Evolutionary conservation across 108 stramenopile genomes (phyloP).

Genomic region (Fistulifera pelliculosa): DNA sequence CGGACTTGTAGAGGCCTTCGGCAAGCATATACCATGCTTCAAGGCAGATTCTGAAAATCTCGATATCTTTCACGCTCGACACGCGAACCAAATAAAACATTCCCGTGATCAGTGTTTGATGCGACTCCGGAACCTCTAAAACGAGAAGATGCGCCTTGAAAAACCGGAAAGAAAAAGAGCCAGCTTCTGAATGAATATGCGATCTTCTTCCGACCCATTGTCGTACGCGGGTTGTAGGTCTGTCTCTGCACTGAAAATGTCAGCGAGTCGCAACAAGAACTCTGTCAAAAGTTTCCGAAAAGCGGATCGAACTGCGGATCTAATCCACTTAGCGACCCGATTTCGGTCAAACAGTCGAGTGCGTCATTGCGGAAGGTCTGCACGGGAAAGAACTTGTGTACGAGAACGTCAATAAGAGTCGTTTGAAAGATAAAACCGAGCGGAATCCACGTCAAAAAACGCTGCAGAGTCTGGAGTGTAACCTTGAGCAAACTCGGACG

Average conservation of each 20-base stretch:
- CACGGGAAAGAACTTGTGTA: slow-evolving; percentile 90
- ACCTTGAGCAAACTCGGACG: slow-evolving; percentile 75
- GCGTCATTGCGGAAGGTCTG: slow-evolving; percentile 88
- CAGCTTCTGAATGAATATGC: slow-evolving; percentile 89
- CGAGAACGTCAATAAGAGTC: slow-evolving; percentile 78
- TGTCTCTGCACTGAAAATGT: slow-evolving; percentile 80
- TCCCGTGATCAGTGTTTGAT: slow-evolving; percentile 77
- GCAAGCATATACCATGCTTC: slow-evolving; percentile 97
- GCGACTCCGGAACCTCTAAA: slow-evolving; percentile 81
- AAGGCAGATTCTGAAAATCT: slow-evolving; percentile 97
- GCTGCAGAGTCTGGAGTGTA: slow-evolving; percentile 90
- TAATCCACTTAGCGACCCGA: slow-evolving; percentile 83
- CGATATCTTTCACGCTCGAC: slow-evolving; percentile 92
- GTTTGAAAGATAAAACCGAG: slow-evolving; percentile 97
- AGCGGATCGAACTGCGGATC: slow-evolving; percentile 88
- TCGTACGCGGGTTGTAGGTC: slow-evolving; percentile 79
- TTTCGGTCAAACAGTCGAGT: slow-evolving; percentile 96
- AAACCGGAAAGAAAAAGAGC: slow-evolving; percentile 92
- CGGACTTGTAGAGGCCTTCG: slow-evolving; percentile 90
- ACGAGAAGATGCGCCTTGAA: slow-evolving; percentile 85
- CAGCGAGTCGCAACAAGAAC: slow-evolving; percentile 66
- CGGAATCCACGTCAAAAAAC: slow-evolving; percentile 98
- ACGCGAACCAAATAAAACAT: slow-evolving; percentile 92
- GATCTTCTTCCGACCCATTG: slow-evolving; percentile 86
- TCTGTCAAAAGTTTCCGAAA: slow-evolving; percentile 76